Conservation (phyloP, 768 basidiomycete genomes). For the Lanmaoa rubissima region DNA sequence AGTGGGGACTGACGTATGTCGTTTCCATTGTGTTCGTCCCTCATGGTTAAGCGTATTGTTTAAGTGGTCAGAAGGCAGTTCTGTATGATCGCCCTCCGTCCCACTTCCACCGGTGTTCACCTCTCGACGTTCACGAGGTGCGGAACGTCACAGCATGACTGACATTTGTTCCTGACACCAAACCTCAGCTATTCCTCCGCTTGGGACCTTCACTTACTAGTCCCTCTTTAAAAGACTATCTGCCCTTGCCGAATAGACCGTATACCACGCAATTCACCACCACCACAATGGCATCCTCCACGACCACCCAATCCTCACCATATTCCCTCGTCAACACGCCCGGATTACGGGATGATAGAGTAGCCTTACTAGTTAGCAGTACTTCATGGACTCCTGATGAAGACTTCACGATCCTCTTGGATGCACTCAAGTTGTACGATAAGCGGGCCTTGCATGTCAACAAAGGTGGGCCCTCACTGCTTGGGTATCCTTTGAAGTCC, state of each 20-base stretch:
- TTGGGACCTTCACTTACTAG: conserved; percentile 40
- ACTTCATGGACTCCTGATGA: conserved; percentile 99
- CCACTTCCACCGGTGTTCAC: conserved; percentile 71
- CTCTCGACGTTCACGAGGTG: conserved; percentile 78
- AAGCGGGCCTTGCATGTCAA: conserved; percentile 41
- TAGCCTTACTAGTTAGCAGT: conserved; percentile 84
- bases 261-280: conserved; percentile 64
- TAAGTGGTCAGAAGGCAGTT: conserved; percentile 75
- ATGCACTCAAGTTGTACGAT: conserved; percentile 74
- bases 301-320: conserved; percentile 21
- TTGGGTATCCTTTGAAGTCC: neutral
- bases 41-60: conserved; percentile 4
- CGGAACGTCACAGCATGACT: conserved; percentile 8
- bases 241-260: conserved; percentile 50
- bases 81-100: conserved; percentile 89
- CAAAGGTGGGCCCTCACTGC: conserved; percentile 5
- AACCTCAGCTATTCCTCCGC: conserved; percentile 48
- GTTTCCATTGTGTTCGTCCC: neutral
- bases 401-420: conserved; percentile 82
- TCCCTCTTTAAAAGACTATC: conserved; percentile 43
- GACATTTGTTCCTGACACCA: neutral
- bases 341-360: conserved; percentile 63
- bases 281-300: conserved; percentile 24
- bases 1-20: conserved; percentile 78
- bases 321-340: conserved; percentile 37